Evolutionary conservation across 164 flowering plant species (phyloP).

Genomic region (Macadamia integrifolia): DNA sequence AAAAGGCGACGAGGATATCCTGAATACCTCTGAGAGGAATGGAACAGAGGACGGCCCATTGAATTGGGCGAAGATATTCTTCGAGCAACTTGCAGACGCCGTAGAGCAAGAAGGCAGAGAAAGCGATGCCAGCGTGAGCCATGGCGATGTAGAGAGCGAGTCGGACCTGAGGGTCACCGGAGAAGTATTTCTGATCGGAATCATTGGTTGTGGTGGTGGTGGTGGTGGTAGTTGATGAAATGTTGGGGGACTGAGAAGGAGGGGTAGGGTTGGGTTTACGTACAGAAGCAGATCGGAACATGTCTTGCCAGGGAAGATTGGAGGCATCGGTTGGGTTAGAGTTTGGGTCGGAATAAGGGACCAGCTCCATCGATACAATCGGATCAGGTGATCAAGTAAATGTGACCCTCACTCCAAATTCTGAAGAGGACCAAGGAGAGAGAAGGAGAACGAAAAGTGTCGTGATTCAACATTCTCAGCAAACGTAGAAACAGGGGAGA

Average conservation of each 20-base stretch:
- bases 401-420: not conserved
- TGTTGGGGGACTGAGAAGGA: slow-evolving; percentile 15
- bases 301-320: slow-evolving; percentile 76
- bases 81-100: slow-evolving; percentile 61
- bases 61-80: slow-evolving; percentile 71
- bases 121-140: slow-evolving; percentile 89
- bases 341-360: slow-evolving; percentile 46
- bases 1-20: slow-evolving; percentile 65
- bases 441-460: too few relatives aligned
- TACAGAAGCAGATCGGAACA: slow-evolving; percentile 83
- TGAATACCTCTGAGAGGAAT: slow-evolving; percentile 88
- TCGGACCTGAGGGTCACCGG: slow-evolving; percentile 66
- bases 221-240: too few relatives aligned
- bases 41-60: slow-evolving; percentile 88
- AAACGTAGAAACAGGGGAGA: not conserved
- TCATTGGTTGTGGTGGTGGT: too few relatives aligned
- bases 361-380: slow-evolving; percentile 46
- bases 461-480: not conserved
- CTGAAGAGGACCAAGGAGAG: too few relatives aligned
- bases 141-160: slow-evolving; percentile 91
- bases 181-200: slow-evolving; percentile 13
- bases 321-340: slow-evolving; percentile 17
- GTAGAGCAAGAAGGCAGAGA: slow-evolving; percentile 51
- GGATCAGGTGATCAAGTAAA: not conserved
- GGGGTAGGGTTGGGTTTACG: slow-evolving; percentile 44